Base-by-base conservation (phyloP, 2,329 filamentous ascomycete species). In the Trichophyton verrucosum region DNA sequence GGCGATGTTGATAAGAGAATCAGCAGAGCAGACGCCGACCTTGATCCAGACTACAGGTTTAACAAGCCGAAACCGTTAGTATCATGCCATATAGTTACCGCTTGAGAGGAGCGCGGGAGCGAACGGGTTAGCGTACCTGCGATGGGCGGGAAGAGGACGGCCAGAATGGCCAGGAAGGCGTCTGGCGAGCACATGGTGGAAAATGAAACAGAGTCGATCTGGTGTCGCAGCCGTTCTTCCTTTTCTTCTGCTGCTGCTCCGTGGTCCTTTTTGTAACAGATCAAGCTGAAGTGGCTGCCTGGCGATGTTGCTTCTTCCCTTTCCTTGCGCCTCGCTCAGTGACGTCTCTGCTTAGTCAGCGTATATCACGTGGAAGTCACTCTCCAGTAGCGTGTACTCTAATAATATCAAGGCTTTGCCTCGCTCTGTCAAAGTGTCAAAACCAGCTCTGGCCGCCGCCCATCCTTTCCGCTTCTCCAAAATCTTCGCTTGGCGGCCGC, bases 1-100 rank as follows among this genome's bases (percentile, higher is more conserved):
- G 55, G 91, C 86, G 74, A 97, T 86, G 79, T 99, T 99, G 80
- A 99, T 95, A 69, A 97, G 70, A 7, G 88, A 92, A 77, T 97
- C 94, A 61, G 86, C 90, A 64, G 86, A 88, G 80, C 94, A 99
- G 76, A 99, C 81, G 65, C 94, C 94, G 69, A 87, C 80, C 78
- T 97, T 99, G 63, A 99, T 89, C 94, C 94, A 99, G 69, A 99
- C 94, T 90, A 69, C 67, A 49, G 24, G 57, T 64, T 53, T 57
- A 30, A 59, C 7, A 49, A 30, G 33, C 27, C n/a, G 27, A n/a
- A 53, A n/a, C 46, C 13, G 49, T 53, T 33, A 53, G 49, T 53
- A 30, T 33, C 13, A 3, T 17, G 30, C 22, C n/a, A 30, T 15
- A 27, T 30, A n/a, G n/a, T n/a, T n/a, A 30, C 49, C 22, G n/a